Evolutionary conservation across 805 yeast species (phyloP).

Genomic region (Saturnispora bothae): DNA sequence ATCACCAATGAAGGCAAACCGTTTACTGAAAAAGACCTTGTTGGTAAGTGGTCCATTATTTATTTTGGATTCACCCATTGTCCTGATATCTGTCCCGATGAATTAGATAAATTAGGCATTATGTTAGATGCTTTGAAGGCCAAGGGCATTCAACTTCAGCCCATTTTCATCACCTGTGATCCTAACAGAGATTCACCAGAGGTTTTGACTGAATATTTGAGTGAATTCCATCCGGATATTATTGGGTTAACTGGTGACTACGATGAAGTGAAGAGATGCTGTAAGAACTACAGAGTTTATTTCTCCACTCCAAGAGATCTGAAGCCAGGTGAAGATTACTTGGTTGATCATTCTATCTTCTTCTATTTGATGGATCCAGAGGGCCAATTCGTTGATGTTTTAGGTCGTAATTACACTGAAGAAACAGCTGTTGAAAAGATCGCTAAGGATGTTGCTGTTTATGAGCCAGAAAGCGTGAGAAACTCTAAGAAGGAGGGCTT

Average conservation of each 20-base stretch:
- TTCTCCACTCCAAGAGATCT: slow-evolving; percentile 95
- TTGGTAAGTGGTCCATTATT: slow-evolving; percentile 72
- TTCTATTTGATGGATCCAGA: slow-evolving; percentile 98
- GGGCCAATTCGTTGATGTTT: slow-evolving; percentile 87
- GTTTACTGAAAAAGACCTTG: slow-evolving; percentile 69
- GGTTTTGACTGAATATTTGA: slow-evolving; percentile 68
- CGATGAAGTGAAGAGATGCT: slow-evolving; percentile 70
- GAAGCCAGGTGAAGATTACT: slow-evolving; percentile 90
- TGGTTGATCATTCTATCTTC: slow-evolving; percentile 96
- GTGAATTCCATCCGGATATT: slow-evolving; percentile 83
- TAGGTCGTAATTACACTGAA: slow-evolving; percentile 85
- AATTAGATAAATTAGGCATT: slow-evolving; percentile 80
- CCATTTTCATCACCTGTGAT: slow-evolving; percentile 91
- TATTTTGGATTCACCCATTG: slow-evolving; percentile 97
- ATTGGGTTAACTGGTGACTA: slow-evolving; percentile 88
- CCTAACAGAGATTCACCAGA: slow-evolving; percentile 92
- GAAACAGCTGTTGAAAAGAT: slow-evolving; percentile 69
- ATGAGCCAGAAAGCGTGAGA: slow-evolving; percentile 61
- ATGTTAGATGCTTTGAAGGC: slow-evolving; percentile 52
- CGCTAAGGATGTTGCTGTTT: slow-evolving; percentile 62
- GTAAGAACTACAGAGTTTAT: slow-evolving; percentile 88
- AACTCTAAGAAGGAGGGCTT: slow-evolving; percentile 51
- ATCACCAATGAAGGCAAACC: slow-evolving; percentile 57
- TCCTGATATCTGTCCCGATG: slow-evolving; percentile 98
- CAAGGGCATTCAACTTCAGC: slow-evolving; percentile 56